A percentile compares a stretch with the other conserved stretches of the same genome.
These are phyloP conservation scores for Trichomonas tenax DNA, from an alignment of 208 protist species.

Conservation along the genomic window DNA sequence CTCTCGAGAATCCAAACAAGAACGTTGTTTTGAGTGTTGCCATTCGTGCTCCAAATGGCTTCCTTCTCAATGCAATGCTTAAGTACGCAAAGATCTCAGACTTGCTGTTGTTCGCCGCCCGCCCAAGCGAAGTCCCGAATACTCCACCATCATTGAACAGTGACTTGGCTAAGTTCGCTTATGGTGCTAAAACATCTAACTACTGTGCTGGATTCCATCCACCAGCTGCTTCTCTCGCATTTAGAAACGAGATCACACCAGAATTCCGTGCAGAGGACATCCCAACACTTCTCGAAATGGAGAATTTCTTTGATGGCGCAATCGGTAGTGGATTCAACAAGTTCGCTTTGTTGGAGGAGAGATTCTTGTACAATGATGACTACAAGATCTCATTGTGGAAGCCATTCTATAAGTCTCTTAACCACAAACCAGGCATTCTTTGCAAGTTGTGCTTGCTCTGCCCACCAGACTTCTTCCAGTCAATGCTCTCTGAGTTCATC, in stretches of 20 bases:
- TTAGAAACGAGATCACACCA: neutral
- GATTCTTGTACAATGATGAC: neutral
- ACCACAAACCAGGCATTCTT: neutral
- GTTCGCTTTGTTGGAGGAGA: neutral
- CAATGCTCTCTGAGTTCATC: neutral
- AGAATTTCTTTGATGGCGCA: neutral
- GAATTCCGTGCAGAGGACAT: neutral
- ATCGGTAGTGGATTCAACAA: neutral
- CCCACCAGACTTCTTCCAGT: neutral
- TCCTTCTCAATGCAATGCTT: neutral
- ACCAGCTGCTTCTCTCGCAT: neutral
- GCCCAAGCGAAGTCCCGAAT: neutral
- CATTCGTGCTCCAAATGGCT: neutral
- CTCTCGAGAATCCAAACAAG: neutral
- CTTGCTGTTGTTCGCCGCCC: neutral
- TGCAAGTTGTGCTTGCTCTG: neutral
- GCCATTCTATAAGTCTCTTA: neutral
- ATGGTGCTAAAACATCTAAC: neutral
- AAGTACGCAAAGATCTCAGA: neutral
- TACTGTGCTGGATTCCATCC: neutral
- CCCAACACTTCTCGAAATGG: neutral
- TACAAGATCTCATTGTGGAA: neutral
- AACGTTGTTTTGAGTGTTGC: neutral
- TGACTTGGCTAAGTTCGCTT: neutral
- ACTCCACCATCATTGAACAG: neutral